Conservation (phyloP, 2,329 filamentous ascomycete species). For the Thyridium curvatum region DNA sequence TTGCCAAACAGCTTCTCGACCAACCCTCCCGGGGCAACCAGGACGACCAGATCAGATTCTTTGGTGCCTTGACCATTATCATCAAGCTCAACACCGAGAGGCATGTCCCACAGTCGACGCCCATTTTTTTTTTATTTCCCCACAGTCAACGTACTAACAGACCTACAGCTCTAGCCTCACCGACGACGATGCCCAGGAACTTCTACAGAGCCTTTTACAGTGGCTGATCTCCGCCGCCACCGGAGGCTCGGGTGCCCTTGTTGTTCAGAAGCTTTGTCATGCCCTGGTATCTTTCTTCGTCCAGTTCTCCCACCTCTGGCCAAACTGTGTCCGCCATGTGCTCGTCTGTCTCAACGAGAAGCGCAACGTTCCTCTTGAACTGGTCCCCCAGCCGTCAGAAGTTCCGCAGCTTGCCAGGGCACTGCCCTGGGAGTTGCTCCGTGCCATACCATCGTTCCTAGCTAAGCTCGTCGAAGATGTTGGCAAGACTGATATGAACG, state of each 20-base stretch:
- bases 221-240: slow-evolving; percentile 55
- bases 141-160: slow-evolving; percentile 6
- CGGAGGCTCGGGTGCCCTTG: slow-evolving; percentile 49
- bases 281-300: slow-evolving; percentile 71
- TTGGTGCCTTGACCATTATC: slow-evolving; percentile 86
- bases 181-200: slow-evolving; percentile 49
- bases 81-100: slow-evolving; percentile 93
- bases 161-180: slow-evolving; percentile 39
- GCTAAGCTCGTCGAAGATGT: slow-evolving; percentile 59
- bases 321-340: slow-evolving; percentile 58
- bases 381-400: slow-evolving; percentile 34
- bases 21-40: slow-evolving; percentile 34
- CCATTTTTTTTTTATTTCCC: not conserved
- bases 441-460: slow-evolving; percentile 59
- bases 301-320: slow-evolving; percentile 63
- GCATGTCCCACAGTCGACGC: too few relatives aligned
- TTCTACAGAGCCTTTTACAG: slow-evolving; percentile 53
- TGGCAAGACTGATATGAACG: slow-evolving; percentile 59
- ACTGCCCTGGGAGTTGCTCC: slow-evolving; percentile 43
- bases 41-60: slow-evolving; percentile 78
- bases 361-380: slow-evolving; percentile 38
- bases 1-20: slow-evolving; percentile 68
- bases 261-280: slow-evolving; percentile 70
- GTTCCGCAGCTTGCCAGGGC: slow-evolving; percentile 36
- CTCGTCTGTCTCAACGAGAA: slow-evolving; percentile 48